Evolutionary conservation across 1,284 basidiomycete species (phyloP), one percentile per base, ranked within the genome.

Genomic region (Puccinia novopanici): DNA sequence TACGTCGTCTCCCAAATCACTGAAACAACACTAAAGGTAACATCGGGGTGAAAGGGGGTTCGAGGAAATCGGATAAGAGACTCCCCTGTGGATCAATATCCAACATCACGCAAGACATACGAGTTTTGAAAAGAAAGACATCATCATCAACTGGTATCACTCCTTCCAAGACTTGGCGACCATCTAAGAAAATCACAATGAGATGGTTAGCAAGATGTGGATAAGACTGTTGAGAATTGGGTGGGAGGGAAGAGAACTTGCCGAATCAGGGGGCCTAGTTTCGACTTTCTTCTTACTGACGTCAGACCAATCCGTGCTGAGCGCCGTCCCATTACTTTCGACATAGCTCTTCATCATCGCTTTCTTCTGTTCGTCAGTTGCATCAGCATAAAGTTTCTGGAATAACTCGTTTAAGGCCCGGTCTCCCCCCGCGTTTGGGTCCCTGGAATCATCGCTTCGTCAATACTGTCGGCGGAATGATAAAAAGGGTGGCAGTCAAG

Each of bases 301-400:
- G 82, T 93, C 92, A 5, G 90, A 89, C 95, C 95, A 98, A 86
- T 97, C 94, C 0, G 95, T 98, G 87, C 92, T 94, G 63, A 98
- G 88, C 0, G 93, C 91, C 10, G 95, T 98, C 3, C 95, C 84
- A 63, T 84, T 84, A 83, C 92, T 93, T 87, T 96, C 94, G 81
- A 89, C 89, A 85, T 93, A 97, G 85, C 93, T 94, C 89, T 98
- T 98, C 90, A 97, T 91, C 94, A 98, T 98, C 0, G 95, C 95
- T 55, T 91, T 89, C 84, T 89, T 90, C 3, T 93, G 93, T 84
- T 97, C 92, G 0, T 93, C 92, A 15, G 93, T 83, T 19, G 85
- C 92, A 84, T 92, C 91, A 3, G 88, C 88, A 84, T 92, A 98
- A 81, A 98, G 89, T 87, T 79, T 70, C 55, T 79, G 76, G 37